Evolutionary conservation across 441 rosid species (phyloP).

Genomic region (Adansonia gregorii): DNA sequence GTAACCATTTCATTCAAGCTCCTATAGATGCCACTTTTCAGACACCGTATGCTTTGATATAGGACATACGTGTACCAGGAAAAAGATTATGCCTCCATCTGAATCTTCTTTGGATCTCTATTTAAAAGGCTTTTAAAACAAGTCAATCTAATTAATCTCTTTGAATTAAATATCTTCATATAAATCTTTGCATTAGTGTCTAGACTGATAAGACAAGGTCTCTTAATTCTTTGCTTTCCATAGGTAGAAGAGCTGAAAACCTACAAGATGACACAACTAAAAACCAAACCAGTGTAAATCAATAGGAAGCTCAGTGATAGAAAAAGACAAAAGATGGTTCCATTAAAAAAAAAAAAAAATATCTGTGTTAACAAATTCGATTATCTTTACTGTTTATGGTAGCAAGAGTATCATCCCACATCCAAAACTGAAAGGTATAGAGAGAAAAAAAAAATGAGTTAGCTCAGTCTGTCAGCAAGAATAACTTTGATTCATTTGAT

Average conservation of each 20-base stretch:
- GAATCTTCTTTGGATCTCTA: background rate
- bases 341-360: background rate
- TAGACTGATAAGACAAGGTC: background rate
- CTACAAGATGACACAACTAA: background rate
- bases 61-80: background rate
- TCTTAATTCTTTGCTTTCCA: background rate
- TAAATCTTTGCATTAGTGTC: conserved; percentile 3
- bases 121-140: background rate
- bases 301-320: background rate
- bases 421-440: background rate
- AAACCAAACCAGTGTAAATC: conserved; percentile 1
- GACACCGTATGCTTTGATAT: background rate
- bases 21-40: background rate
- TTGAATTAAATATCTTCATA: background rate
- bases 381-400: background rate
- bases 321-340: background rate
- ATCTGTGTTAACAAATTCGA: background rate
- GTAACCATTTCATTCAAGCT: background rate
- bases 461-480: background rate
- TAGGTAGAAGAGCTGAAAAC: conserved; percentile 4
- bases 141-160: background rate
- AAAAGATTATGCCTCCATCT: background rate
- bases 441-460: background rate
- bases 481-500: background rate
- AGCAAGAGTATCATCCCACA: background rate